phyloP scores from a whole-genome alignment of 1,139 yeast genomes.

The Blastobotrys buckinghamii region DNA sequence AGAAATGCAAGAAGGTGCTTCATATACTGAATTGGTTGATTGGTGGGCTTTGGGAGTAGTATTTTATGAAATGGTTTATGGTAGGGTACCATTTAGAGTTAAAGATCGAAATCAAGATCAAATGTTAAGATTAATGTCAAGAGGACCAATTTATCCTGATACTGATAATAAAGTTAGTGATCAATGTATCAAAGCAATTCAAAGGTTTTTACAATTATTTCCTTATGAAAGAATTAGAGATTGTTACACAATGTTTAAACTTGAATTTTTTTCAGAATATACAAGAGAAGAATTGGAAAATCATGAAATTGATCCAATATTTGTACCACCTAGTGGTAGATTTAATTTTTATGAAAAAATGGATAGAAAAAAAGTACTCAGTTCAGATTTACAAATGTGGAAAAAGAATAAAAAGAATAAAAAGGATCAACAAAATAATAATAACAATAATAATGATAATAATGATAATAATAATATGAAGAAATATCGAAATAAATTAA shows the following conservation, averaged over 20 bases:
- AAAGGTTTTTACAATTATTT: conserved; percentile 18
- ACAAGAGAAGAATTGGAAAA: conserved; percentile 14
- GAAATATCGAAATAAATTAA: neutral
- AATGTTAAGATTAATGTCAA: conserved; percentile 16
- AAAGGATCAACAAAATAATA: neutral
- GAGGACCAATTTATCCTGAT: conserved; percentile 17
- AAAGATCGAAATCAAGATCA: conserved; percentile 25
- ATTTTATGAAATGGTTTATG: conserved; percentile 72
- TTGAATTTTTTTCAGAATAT: conserved; percentile 19
- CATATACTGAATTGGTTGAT: conserved; percentile 71
- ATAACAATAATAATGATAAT: neutral
- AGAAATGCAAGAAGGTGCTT: conserved; percentile 61
- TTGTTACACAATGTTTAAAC: conserved; percentile 17
- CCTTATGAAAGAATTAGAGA: conserved; percentile 21
- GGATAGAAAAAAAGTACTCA: conserved; percentile 5
- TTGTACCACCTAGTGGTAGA: conserved; percentile 9
- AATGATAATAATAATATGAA: neutral
- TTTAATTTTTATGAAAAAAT: conserved; percentile 4
- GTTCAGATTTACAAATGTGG: conserved; percentile 8
- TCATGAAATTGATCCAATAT: conserved; percentile 7
- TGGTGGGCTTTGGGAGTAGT: conserved; percentile 94
- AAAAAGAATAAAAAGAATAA: neutral
- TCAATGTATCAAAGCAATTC: conserved; percentile 24
- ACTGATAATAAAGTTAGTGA: conserved; percentile 23
- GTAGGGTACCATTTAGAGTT: conserved; percentile 79